A percentile compares a stretch with the other conserved stretches of the same genome.
These are phyloP conservation scores for Parastagonospora nodorum DNA, from an alignment of 2,329 filamentous ascomycete species.

Conservation along the genomic window DNA sequence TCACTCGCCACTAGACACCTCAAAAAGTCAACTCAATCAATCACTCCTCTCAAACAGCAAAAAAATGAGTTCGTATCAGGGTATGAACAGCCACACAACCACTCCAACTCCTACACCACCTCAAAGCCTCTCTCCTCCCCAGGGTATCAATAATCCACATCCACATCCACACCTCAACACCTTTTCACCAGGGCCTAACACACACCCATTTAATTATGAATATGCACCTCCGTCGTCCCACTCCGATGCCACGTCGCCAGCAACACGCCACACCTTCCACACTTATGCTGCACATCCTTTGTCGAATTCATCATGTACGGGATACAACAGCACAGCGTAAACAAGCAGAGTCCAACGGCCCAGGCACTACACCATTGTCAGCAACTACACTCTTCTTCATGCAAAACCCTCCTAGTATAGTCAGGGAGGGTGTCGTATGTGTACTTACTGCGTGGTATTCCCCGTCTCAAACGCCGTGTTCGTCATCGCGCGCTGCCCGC, in stretches of 20 bases:
- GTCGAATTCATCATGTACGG: constrained; percentile 55
- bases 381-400: too few relatives aligned
- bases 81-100: not conserved
- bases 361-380: constrained; percentile 47
- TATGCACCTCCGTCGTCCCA: constrained; percentile 53
- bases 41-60: too few relatives aligned
- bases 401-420: too few relatives aligned
- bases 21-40: too few relatives aligned
- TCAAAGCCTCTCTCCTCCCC: too few relatives aligned
- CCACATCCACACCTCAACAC: not conserved
- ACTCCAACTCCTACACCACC: not conserved
- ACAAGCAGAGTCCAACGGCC: constrained; percentile 52
- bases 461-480: constrained; percentile 41
- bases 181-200: not conserved
- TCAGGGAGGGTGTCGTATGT: not conserved
- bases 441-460: constrained; percentile 50
- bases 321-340: constrained; percentile 53
- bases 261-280: constrained; percentile 51
- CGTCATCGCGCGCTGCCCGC: constrained; percentile 49
- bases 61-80: too few relatives aligned
- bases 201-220: constrained; percentile 34
- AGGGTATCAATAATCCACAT: not conserved
- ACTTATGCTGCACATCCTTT: constrained; percentile 57
- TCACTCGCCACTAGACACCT: too few relatives aligned
- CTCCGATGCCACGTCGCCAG: constrained; percentile 57